Evolutionary conservation across 305 asterid species (phyloP).

Genomic region (Plantago lanceolata): DNA sequence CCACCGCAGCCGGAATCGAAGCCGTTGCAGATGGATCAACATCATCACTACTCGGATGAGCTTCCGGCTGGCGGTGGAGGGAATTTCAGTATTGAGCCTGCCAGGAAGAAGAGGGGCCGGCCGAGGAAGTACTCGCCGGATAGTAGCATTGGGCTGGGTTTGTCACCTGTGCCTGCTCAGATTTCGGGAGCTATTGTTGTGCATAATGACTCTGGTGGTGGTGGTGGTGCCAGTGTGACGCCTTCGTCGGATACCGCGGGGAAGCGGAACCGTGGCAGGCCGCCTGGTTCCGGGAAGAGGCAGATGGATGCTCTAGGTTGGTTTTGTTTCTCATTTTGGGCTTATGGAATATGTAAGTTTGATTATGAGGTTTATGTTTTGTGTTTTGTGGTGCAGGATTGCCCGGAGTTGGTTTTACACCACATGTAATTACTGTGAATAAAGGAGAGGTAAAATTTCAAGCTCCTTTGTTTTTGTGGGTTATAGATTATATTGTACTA

Average conservation of each 20-base stretch:
- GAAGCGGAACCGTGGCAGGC: conserved; percentile 78
- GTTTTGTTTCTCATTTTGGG: too few relatives aligned
- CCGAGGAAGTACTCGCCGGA: conserved; percentile 75
- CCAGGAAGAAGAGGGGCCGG: conserved; percentile 69
- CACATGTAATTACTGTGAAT: conserved; percentile 64
- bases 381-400: conserved; percentile 43
- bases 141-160: conserved; percentile 61
- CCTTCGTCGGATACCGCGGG: conserved; percentile 48
- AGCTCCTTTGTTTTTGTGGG: too few relatives aligned
- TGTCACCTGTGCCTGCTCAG: conserved; percentile 51
- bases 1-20: conserved; percentile 4
- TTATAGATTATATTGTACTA: too few relatives aligned
- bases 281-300: conserved; percentile 76
- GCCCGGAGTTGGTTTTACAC: conserved; percentile 72
- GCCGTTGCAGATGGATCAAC: conserved; percentile 32
- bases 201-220: conserved; percentile 40
- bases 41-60: too few relatives aligned
- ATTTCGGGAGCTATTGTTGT: conserved; percentile 36
- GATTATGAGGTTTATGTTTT: conserved; percentile 8
- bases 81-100: conserved; percentile 42
- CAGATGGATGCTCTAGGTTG: conserved; percentile 74
- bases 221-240: conserved; percentile 40
- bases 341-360: background rate
- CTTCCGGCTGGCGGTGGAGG: too few relatives aligned
- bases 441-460: conserved; percentile 58